Evolutionary conservation across 2,329 filamentous ascomycete genomes (phyloP).

Genomic region (Hypoxylon sp.): DNA sequence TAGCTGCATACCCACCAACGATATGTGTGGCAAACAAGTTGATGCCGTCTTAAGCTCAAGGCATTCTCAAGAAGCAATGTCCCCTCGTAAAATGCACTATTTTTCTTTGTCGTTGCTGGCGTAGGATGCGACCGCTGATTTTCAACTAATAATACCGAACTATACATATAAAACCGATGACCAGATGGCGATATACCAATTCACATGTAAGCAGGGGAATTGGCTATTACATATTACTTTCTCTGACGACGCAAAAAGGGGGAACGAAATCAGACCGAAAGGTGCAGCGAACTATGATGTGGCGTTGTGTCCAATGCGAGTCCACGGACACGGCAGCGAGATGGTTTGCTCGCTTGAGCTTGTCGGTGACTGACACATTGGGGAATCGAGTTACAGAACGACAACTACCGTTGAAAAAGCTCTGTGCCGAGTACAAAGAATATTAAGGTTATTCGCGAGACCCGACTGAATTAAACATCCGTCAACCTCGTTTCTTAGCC

Average conservation of each 20-base stretch:
- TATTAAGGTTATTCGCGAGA: constrained; percentile 44
- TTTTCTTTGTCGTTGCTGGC: neutral
- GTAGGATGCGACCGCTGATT: constrained; percentile 20
- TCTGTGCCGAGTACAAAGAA: constrained; percentile 16
- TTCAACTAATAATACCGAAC: neutral
- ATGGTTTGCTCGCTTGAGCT: constrained; percentile 33
- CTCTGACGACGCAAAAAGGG: constrained; percentile 18
- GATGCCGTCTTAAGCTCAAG: constrained; percentile 12
- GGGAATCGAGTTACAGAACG: constrained; percentile 37
- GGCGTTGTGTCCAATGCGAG: constrained; percentile 23
- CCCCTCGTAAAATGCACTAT: neutral
- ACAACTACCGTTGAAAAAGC: constrained; percentile 31
- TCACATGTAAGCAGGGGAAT: constrained; percentile 13
- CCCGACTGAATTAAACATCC: constrained; percentile 34
- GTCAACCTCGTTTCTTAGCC: constrained; percentile 18
- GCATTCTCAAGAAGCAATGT: neutral
- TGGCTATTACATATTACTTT: constrained; percentile 30
- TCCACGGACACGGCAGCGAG: constrained; percentile 6
- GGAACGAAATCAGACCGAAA: constrained; percentile 45
- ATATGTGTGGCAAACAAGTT: constrained; percentile 10
- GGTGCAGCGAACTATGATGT: constrained; percentile 47
- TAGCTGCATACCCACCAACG: constrained; percentile 19
- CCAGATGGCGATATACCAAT: neutral
- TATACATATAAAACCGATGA: constrained; percentile 4
- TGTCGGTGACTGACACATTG: constrained; percentile 43